Base-by-base conservation (phyloP, 2,329 filamentous ascomycete genomes). In the Pseudogymnoascus sp. region DNA sequence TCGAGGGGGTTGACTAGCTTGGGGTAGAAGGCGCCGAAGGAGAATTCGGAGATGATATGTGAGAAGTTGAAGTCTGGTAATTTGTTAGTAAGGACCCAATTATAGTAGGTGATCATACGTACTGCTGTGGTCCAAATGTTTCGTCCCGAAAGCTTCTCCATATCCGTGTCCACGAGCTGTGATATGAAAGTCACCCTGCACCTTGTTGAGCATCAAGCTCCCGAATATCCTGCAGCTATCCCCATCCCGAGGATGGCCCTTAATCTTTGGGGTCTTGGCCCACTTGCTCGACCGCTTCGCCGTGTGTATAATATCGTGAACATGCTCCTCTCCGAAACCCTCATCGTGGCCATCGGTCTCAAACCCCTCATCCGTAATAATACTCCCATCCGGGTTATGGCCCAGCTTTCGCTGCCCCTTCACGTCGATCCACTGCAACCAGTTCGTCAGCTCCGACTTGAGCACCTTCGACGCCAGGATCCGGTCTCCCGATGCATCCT, bases 121-220 rank as follows among this genome's bases (percentile, higher is more conserved):
- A 94, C 91, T 74, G 40, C 73, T 79, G 74, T 97, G 93, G 69
- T 96, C 89, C 66, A 97, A 77, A 77, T 97, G 92, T 39, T 77
- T 29, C 9, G 61, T 61, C 64, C 80, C 79, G 39, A 87, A 89
- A 66, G 85, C 80, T 71, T 92, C 91, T 74, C 84, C 83, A 75
- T 99, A 99, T n/a, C 94, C 94, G 74, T 97, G 93, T 0, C 94
- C 94, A 64, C 92, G 79, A 2, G 94, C 94, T 1, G 94, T 99
- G 70, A 99, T 94, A 73, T 99, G 94, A 72, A 99, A 97, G 74
- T 99, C 93, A 3, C 93, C 94, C 75, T 97, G 93, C 47, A 99
- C 94, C 77, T 95, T 96, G 75, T 99, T 99, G 67, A 95, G 83
- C 67, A 96, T 89, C 73, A 99, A 74, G 69, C 85, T 95, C 35